Conservation (phyloP, 441 rosid species). For the California macrophylla region DNA sequence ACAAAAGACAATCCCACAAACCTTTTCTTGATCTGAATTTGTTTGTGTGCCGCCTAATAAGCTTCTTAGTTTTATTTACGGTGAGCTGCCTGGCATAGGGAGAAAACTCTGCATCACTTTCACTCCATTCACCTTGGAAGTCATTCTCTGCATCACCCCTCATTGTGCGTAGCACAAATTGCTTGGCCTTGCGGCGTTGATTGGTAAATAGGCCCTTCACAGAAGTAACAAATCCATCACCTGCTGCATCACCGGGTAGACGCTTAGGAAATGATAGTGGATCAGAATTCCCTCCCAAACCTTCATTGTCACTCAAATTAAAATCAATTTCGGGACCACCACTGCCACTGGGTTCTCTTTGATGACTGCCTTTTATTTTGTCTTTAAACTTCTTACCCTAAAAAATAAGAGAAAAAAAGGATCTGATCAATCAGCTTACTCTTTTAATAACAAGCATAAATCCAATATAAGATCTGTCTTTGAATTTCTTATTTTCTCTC, state of each 20-base stretch:
- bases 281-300: slow-evolving; percentile 51
- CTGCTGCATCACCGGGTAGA: slow-evolving; percentile 70
- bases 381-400: slow-evolving; percentile 98
- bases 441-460: not conserved
- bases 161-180: slow-evolving; percentile 93
- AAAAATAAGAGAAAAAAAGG: slow-evolving; percentile 13
- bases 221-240: slow-evolving; percentile 97
- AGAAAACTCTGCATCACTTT: slow-evolving; percentile 75
- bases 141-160: slow-evolving; percentile 93
- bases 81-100: slow-evolving; percentile 91
- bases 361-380: slow-evolving; percentile 42
- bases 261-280: slow-evolving; percentile 73
- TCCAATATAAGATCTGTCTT: not conserved
- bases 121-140: slow-evolving; percentile 91
- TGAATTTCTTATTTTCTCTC: not conserved
- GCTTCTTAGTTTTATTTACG: slow-evolving; percentile 78
- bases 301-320: slow-evolving; percentile 75
- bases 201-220: slow-evolving; percentile 84
- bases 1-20: slow-evolving; percentile 17
- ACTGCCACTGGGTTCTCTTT: slow-evolving; percentile 38
- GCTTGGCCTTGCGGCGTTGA: slow-evolving; percentile 89
- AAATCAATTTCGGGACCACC: slow-evolving; percentile 61
- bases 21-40: slow-evolving; percentile 80
- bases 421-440: not conserved
- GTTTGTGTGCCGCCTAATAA: slow-evolving; percentile 83